A percentile compares a stretch with the other conserved stretches of the same genome.
Conservation (phyloP, 106 monocot species). For the Hemerocallis citrina region DNA sequence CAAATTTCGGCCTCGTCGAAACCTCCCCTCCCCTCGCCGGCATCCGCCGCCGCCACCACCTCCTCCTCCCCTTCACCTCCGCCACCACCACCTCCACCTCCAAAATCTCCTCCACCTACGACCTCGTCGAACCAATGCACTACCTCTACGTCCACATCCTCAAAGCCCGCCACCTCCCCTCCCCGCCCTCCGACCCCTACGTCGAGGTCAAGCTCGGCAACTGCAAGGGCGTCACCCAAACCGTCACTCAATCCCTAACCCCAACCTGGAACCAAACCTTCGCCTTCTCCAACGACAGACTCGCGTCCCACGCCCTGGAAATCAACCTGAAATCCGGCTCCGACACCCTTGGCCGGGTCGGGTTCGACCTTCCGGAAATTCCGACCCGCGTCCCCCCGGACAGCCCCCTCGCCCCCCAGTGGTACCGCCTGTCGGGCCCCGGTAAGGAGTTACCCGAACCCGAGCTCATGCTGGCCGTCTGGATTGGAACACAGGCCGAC, state of each 20-base stretch:
- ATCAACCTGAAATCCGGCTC: constrained; percentile 52
- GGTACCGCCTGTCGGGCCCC: constrained; percentile 66
- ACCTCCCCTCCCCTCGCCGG: constrained; percentile 4
- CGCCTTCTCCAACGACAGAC: constrained; percentile 60
- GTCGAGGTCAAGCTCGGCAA: constrained; percentile 91
- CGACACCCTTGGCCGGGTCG: constrained; percentile 56
- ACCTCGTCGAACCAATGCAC: constrained; percentile 83
- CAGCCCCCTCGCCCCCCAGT: constrained; percentile 65
- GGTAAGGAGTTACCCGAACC: constrained; percentile 35
- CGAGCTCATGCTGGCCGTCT: constrained; percentile 77
- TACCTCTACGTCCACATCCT: constrained; percentile 84
- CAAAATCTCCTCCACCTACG: constrained; percentile 61
- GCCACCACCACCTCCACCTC: constrained; percentile 12
- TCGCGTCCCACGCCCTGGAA: constrained; percentile 56
- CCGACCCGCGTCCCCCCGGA: constrained; percentile 18
- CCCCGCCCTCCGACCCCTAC: constrained; percentile 65
- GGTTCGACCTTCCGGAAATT: constrained; percentile 38
- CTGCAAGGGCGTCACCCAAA: constrained; percentile 69
- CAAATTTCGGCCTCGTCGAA: neutral
- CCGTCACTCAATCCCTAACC: constrained; percentile 51
- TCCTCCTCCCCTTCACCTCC: neutral
- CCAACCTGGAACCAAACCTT: constrained; percentile 75
- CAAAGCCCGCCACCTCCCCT: constrained; percentile 77
- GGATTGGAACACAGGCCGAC: constrained; percentile 92
- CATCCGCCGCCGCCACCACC: neutral